Evolutionary conservation across 2,329 filamentous ascomycete species (phyloP).

Genomic region (Tolypocladium inflatum): DNA sequence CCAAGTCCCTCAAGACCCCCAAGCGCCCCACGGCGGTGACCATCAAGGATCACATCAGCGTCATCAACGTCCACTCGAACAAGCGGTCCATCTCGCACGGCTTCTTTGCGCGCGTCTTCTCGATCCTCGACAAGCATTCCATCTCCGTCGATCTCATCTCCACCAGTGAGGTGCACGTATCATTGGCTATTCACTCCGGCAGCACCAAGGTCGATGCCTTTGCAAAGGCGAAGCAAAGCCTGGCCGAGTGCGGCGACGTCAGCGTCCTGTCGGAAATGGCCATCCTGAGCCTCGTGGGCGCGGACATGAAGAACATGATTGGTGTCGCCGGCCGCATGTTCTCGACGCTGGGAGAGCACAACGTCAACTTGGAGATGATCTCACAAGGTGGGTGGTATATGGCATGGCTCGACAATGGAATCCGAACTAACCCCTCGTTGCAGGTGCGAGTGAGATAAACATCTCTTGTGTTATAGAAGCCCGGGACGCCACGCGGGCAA

Average conservation of each 20-base stretch:
- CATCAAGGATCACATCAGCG: slow-evolving; percentile 92
- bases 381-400: slow-evolving; percentile 63
- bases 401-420: background rate
- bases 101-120: slow-evolving; percentile 91
- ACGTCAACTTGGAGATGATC: slow-evolving; percentile 98
- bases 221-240: slow-evolving; percentile 58
- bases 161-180: slow-evolving; percentile 93
- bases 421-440: background rate
- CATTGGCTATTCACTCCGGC: slow-evolving; percentile 87
- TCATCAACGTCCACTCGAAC: slow-evolving; percentile 97
- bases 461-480: slow-evolving; percentile 97
- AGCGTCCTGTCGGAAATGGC: slow-evolving; percentile 89
- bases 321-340: slow-evolving; percentile 94
- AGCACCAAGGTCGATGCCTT: slow-evolving; percentile 54
- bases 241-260: slow-evolving; percentile 77
- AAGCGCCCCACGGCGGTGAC: slow-evolving; percentile 84
- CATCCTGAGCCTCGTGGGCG: slow-evolving; percentile 87
- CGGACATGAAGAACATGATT: slow-evolving; percentile 96
- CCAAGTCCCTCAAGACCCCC: slow-evolving; percentile 38
- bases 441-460: slow-evolving; percentile 96
- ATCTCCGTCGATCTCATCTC: slow-evolving; percentile 95
- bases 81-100: slow-evolving; percentile 93
- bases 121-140: slow-evolving; percentile 75
- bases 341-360: slow-evolving; percentile 82
- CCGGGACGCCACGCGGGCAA: slow-evolving; percentile 78